These are phyloP conservation scores for Setaria viridis DNA, from an alignment of 202 grass and related monocot genomes.

Conservation along the genomic window DNA sequence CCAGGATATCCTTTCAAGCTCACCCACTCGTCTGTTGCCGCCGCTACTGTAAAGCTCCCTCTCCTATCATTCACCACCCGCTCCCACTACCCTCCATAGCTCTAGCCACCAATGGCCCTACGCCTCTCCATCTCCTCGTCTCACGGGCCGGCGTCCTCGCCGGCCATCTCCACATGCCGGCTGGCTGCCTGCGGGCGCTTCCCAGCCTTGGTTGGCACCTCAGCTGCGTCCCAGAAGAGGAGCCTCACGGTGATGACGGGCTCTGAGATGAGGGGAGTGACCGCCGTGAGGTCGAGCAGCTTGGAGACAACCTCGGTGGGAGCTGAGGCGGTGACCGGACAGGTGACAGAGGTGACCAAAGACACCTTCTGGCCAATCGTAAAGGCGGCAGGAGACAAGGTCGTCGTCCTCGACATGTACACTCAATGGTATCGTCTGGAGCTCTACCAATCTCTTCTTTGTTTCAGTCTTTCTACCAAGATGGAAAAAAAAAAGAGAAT, in stretches of 20 bases:
- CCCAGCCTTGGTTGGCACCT: constrained; percentile 30
- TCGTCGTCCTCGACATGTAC: constrained; percentile 92
- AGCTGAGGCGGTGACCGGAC: constrained; percentile 55
- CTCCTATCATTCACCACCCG: constrained; percentile 18
- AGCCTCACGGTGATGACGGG: constrained; percentile 30
- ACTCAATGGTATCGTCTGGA: constrained; percentile 73
- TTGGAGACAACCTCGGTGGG: constrained; percentile 52
- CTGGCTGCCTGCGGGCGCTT: constrained; percentile 37
- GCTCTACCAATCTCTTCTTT: constrained; percentile 1
- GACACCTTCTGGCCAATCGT: constrained; percentile 97
- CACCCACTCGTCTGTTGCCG: constrained; percentile 36
- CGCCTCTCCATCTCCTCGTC: constrained; percentile 60
- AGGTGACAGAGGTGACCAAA: constrained; percentile 86
- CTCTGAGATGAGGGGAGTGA: constrained; percentile 35
- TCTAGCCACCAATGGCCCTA: constrained; percentile 64
- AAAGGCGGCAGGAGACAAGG: constrained; percentile 69
- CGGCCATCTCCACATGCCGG: constrained; percentile 47
- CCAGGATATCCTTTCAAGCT: constrained; percentile 47
- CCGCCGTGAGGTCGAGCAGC: constrained; percentile 57
- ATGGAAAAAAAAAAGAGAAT: constrained; percentile 9
- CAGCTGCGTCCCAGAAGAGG: constrained; percentile 48
- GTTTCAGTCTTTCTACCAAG: constrained; percentile 1
- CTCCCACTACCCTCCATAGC: constrained; percentile 29
- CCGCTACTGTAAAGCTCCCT: constrained; percentile 18
- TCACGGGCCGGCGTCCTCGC: constrained; percentile 41